Evolutionary conservation across 306 rosid species (phyloP), one percentile per base, ranked within the genome.

Genomic region (Ormosia semicastrata): DNA sequence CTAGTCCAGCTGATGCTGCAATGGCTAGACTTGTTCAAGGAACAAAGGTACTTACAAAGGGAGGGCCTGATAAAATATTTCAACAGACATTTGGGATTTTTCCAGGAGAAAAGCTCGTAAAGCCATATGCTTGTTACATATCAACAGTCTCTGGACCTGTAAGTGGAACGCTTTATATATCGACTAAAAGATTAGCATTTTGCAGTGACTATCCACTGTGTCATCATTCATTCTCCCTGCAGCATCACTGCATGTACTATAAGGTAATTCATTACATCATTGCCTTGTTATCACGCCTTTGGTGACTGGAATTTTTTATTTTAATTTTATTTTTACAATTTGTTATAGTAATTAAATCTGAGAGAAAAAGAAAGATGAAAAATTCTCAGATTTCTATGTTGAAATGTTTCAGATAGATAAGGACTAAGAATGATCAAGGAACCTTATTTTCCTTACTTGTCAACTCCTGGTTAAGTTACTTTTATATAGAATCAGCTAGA

Each of bases 191-290:
- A 83, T 53, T 92, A 24, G 97, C 97, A 71, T 90, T 94, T 82
- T 91, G 94, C 82, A 92, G 97, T 84, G 97, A 92, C 69, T 70
- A 86, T 52, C 90, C 97, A 34, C 71, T 91, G 43, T 59, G 83
- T 75, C 80, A 85, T 39, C 66, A 86, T 65, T 81, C 93, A 8
- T 77, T 84, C 64, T 82, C 91, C 33, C 81, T 73, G 56, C 86
- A 88, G 9, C 89, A 85, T 13, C 81, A 85, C 33, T 69, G 84
- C 77, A 36, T 64, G 4, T 84, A 84, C 75, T 91, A 91, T 87
- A 94, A 92, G 97, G 97, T 94, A 76, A 57, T 50, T 89, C 49
- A 33, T 43, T 50, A 7, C 40, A 53, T 50, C 69, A 77, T 41
- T 64, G 7, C 14, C 54, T 17, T 18, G 60, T 44, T 37, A 53